A percentile compares a stretch with the other conserved stretches of the same genome.
phyloP scores from a whole-genome alignment of 2,329 filamentous ascomycete species.

The Didymellaceae sp. region DNA sequence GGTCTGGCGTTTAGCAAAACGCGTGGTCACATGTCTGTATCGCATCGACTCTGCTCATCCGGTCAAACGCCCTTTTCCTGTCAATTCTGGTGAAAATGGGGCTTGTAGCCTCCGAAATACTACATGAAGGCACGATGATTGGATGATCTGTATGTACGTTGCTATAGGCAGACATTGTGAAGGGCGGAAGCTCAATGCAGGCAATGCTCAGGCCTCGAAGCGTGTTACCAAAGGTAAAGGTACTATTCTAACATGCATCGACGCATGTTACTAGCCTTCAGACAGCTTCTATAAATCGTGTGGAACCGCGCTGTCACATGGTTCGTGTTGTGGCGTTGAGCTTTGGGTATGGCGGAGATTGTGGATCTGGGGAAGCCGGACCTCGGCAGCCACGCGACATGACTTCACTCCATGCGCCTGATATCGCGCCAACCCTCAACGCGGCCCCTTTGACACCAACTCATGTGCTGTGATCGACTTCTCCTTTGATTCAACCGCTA shows the following conservation, averaged over 20 bases:
- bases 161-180: too few species aligned
- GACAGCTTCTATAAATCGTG: too few species aligned
- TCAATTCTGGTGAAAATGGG: not conserved
- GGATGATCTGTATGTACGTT: too few species aligned
- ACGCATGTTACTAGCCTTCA: too few species aligned
- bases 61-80: not conserved
- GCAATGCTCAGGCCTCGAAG: too few species aligned
- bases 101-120: too few species aligned
- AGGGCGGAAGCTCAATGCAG: too few species aligned
- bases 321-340: not conserved
- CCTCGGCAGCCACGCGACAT: slow-evolving; percentile 43
- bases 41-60: not conserved
- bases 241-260: too few species aligned
- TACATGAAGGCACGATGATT: too few species aligned
- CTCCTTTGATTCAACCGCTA: slow-evolving; percentile 17
- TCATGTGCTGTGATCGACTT: slow-evolving; percentile 14
- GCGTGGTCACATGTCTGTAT: slow-evolving; percentile 12
- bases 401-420: slow-evolving; percentile 31
- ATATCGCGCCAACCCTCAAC: slow-evolving; percentile 28
- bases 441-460: slow-evolving; percentile 26
- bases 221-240: too few species aligned
- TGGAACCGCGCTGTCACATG: slow-evolving; percentile 6
- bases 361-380: slow-evolving; percentile 26
- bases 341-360: slow-evolving; percentile 1
- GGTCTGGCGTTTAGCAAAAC: slow-evolving; percentile 12